Percentiles rank a stretch among this genome's conserved stretches.
Conservation (phyloP, 176 grass and related monocot genomes). For the Saccharum officinarum region DNA sequence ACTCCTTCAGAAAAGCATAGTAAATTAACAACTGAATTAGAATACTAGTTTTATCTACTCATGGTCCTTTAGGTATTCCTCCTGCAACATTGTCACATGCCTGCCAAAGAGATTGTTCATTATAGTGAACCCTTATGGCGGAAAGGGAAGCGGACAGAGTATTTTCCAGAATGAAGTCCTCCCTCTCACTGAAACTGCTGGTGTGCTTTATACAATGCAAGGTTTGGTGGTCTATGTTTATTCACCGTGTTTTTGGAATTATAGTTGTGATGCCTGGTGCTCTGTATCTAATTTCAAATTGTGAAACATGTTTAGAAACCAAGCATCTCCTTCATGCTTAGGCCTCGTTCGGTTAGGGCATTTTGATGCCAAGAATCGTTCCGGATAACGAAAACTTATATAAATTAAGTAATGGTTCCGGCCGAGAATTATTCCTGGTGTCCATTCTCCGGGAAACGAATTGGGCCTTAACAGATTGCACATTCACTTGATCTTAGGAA, state of each 20-base stretch:
- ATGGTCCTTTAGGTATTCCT: constrained; percentile 7
- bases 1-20: background rate
- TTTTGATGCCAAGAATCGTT: too few species aligned
- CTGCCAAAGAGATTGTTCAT: constrained; percentile 79
- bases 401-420: too few species aligned
- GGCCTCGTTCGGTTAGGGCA: too few species aligned
- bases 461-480: constrained; percentile 54
- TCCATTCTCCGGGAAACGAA: too few species aligned
- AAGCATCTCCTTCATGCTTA: constrained; percentile 68
- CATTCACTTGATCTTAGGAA: constrained; percentile 65
- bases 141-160: constrained; percentile 54
- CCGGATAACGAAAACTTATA: too few species aligned
- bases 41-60: background rate
- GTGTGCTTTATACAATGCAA: constrained; percentile 74
- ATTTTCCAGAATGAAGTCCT: constrained; percentile 66
- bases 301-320: constrained; percentile 65
- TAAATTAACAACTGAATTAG: background rate
- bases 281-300: constrained; percentile 23
- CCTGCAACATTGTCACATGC: constrained; percentile 42
- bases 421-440: too few species aligned
- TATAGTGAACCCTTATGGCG: constrained; percentile 88
- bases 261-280: background rate
- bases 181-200: constrained; percentile 69
- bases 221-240: constrained; percentile 51
- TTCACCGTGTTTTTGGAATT: background rate